These are phyloP conservation scores for Babesia ovis DNA, from an alignment of 169 alveolate genomes.

Conservation along the genomic window DNA sequence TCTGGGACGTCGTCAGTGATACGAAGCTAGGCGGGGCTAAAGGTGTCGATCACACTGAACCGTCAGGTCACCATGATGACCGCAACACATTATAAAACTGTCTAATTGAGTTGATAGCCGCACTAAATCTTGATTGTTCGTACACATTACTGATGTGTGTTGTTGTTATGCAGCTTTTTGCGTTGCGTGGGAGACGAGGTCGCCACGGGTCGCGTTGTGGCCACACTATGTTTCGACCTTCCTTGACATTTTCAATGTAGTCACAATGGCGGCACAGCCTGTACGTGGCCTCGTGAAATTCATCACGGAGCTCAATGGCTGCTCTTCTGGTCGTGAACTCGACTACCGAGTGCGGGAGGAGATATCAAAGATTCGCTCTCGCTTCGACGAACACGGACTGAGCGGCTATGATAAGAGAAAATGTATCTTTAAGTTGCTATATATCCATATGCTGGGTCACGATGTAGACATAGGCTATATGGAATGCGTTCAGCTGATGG, in stretches of 20 bases:
- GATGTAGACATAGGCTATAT: conserved; percentile 92
- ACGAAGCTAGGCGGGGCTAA: not conserved
- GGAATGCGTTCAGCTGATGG: conserved; percentile 88
- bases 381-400: conserved; percentile 82
- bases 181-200: not conserved
- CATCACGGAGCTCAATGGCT: conserved; percentile 86
- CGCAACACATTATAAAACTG: not conserved
- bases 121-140: not conserved
- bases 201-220: conserved; percentile 1
- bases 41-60: not conserved
- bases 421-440: conserved; percentile 92
- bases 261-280: conserved; percentile 51
- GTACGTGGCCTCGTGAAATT: conserved; percentile 84
- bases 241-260: not conserved
- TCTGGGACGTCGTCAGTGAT: not conserved
- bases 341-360: conserved; percentile 90
- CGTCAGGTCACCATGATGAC: not conserved
- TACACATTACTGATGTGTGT: conserved; percentile 18
- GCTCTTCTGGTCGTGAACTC: conserved; percentile 86
- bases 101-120: not conserved
- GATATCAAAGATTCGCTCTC: conserved; percentile 90
- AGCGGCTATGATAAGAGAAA: conserved; percentile 93
- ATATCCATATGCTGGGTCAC: conserved; percentile 93
- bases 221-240: not conserved
- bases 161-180: not conserved